These are phyloP conservation scores for Nakataea oryzae DNA, from an alignment of 2,329 filamentous ascomycete genomes.

Conservation along the genomic window DNA sequence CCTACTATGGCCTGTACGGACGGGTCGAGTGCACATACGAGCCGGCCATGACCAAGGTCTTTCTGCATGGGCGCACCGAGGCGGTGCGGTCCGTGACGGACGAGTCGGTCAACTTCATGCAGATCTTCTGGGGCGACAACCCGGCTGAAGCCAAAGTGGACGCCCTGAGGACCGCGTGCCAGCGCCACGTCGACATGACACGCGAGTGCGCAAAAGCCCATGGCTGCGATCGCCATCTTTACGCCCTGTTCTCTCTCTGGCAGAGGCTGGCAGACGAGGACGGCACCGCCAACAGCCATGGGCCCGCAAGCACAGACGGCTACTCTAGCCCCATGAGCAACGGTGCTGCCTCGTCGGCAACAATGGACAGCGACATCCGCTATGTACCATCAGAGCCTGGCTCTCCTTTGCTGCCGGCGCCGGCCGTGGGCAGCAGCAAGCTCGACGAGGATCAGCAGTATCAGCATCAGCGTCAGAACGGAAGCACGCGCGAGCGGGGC, in stretches of 20 bases:
- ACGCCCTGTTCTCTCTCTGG: constrained; percentile 91
- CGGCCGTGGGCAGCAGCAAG: constrained; percentile 11
- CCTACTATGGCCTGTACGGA: constrained; percentile 94
- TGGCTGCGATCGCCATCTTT: constrained; percentile 86
- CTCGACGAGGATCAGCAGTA: not conserved
- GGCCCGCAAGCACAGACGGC: constrained; percentile 29
- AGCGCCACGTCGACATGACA: constrained; percentile 71
- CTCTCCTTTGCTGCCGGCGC: constrained; percentile 32
- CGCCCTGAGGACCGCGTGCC: constrained; percentile 70
- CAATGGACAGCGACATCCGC: constrained; percentile 31
- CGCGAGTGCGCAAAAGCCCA: constrained; percentile 80
- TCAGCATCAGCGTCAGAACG: constrained; percentile 5
- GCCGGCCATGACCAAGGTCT: constrained; percentile 95
- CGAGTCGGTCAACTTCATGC: constrained; percentile 80
- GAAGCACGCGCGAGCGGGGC: constrained; percentile 5
- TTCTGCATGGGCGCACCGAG: constrained; percentile 87
- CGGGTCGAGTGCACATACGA: constrained; percentile 93
- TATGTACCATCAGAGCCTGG: constrained; percentile 22
- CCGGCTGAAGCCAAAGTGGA: constrained; percentile 76
- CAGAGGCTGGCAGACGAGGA: constrained; percentile 77
- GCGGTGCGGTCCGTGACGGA: constrained; percentile 78
- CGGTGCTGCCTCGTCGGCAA: not conserved
- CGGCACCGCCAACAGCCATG: constrained; percentile 21
- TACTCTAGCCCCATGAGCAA: constrained; percentile 45
- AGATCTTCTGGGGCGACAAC: constrained; percentile 90